phyloP scores from a whole-genome alignment of 306 rosid species.

The Trifolium repens region DNA sequence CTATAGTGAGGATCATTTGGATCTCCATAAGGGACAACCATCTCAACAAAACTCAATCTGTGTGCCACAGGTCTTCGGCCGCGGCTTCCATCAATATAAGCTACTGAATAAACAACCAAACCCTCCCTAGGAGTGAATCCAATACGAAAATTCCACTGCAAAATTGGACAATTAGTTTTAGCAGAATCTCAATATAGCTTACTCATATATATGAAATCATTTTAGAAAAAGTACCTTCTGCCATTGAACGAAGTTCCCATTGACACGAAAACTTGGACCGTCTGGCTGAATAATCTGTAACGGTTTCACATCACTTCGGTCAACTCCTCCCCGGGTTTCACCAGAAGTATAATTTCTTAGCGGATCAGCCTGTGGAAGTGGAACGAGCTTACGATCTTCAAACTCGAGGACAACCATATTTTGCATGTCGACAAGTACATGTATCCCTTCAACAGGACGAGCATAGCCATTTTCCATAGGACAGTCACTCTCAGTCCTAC shows the following conservation, averaged over 20 bases:
- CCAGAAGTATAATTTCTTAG: constrained; percentile 76
- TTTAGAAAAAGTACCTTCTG: constrained; percentile 60
- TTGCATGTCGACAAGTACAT: constrained; percentile 84
- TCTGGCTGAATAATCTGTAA: constrained; percentile 77
- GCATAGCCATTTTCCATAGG: constrained; percentile 92
- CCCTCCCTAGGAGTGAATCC: constrained; percentile 85
- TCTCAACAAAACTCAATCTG: constrained; percentile 79
- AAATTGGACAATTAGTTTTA: constrained; percentile 39
- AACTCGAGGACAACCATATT: constrained; percentile 81
- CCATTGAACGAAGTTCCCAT: constrained; percentile 77
- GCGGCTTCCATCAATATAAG: constrained; percentile 74
- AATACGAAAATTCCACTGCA: constrained; percentile 85
- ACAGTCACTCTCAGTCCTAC: constrained; percentile 88
- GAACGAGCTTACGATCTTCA: constrained; percentile 79
- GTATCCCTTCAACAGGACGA: constrained; percentile 88
- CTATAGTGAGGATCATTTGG: constrained; percentile 87
- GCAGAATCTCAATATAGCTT: neutral
- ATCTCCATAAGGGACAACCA: constrained; percentile 92
- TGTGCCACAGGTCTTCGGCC: constrained; percentile 84
- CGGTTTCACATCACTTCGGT: constrained; percentile 81
- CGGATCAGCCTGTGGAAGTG: constrained; percentile 85
- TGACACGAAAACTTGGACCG: constrained; percentile 84
- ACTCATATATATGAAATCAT: constrained; percentile 23
- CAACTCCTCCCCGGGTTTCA: constrained; percentile 83
- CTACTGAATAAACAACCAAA: constrained; percentile 69